Conservation (phyloP, 768 basidiomycete genomes). For the Suillus decipiens region DNA sequence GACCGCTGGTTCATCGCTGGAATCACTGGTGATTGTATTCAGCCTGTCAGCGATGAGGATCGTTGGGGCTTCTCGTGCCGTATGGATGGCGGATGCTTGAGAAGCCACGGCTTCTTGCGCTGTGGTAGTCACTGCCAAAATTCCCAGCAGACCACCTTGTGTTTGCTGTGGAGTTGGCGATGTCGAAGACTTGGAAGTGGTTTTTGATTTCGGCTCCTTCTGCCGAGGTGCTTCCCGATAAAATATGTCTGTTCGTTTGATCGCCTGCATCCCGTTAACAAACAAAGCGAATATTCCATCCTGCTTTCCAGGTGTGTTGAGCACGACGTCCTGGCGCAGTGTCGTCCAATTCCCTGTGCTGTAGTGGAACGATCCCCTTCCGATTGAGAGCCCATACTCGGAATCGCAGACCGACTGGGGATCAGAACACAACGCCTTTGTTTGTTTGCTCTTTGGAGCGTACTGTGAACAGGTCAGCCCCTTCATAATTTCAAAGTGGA, state of each 20-base stretch:
- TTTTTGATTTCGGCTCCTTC: conserved; percentile 6
- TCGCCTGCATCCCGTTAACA: conserved; percentile 58
- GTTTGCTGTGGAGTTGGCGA: neutral
- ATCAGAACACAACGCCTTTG: conserved; percentile 55
- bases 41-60: neutral
- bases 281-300: conserved; percentile 67
- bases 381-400: conserved; percentile 73
- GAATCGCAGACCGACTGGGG: conserved; percentile 62
- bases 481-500: neutral
- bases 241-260: conserved; percentile 57
- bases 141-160: conserved; percentile 1
- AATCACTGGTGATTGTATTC: neutral
- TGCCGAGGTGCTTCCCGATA: conserved; percentile 50
- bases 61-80: neutral
- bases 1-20: conserved; percentile 24
- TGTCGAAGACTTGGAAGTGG: neutral
- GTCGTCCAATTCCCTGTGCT: conserved; percentile 68
- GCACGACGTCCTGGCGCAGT: conserved; percentile 63
- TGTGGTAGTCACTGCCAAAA: neutral
- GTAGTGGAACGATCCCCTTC: conserved; percentile 70
- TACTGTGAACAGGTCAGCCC: conserved; percentile 47
- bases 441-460: conserved; percentile 72
- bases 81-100: neutral
- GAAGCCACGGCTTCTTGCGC: neutral
- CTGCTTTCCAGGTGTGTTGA: conserved; percentile 74